phyloP scores from a whole-genome alignment of 1,284 basidiomycete species.

The Afroboletus lepidellus region DNA sequence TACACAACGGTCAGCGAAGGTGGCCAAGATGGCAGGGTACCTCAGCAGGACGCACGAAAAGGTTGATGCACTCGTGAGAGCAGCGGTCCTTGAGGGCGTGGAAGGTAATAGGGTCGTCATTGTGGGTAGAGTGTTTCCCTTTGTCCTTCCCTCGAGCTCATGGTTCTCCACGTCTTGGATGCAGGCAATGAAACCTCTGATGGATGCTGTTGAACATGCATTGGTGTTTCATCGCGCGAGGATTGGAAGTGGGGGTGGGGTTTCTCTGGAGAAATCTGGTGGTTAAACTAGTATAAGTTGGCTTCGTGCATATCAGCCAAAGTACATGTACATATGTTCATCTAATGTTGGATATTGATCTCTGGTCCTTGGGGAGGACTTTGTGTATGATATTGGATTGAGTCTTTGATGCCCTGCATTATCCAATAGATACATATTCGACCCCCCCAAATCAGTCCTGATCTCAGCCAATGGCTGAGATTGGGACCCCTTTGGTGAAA shows the following conservation, averaged over 20 bases:
- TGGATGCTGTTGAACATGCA: slow-evolving; percentile 79
- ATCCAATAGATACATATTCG: no score
- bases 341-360: no score
- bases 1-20: slow-evolving; percentile 70
- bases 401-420: no score
- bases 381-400: no score
- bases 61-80: slow-evolving; percentile 70
- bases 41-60: slow-evolving; percentile 78
- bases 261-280: slow-evolving; percentile 8
- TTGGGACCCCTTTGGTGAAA: no score
- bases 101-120: slow-evolving; percentile 65
- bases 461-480: no score
- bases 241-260: slow-evolving; percentile 11
- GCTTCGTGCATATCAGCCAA: background rate
- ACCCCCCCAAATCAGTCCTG: no score
- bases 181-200: slow-evolving; percentile 78
- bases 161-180: background rate
- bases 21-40: slow-evolving; percentile 83
- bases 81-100: slow-evolving; percentile 59
- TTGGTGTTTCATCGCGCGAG: slow-evolving; percentile 53
- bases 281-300: slow-evolving; percentile 16
- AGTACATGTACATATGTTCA: background rate
- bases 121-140: slow-evolving; percentile 44
- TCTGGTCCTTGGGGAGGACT: no score
- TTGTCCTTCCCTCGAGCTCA: background rate